Percentiles rank a stretch among this genome's conserved stretches.
phyloP scores from a whole-genome alignment of 192 early-diverging fungal species.

The Coemansia sp. region DNA sequence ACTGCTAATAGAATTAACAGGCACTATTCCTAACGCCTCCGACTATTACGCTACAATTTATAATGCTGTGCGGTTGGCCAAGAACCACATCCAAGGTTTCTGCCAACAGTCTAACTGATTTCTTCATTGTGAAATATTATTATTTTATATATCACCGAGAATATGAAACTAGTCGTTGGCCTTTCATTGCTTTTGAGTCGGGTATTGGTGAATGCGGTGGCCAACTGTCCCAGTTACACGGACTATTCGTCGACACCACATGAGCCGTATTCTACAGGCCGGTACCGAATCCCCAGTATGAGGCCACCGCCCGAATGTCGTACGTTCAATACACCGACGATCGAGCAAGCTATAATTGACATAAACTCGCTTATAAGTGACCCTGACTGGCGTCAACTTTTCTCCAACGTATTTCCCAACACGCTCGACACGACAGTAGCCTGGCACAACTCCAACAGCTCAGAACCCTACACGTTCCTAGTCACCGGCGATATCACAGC shows the following conservation, averaged over 20 bases:
- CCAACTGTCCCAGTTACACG: conserved; percentile 45
- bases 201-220: not conserved
- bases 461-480: conserved; percentile 64
- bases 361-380: conserved; percentile 49
- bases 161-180: conserved; percentile 8
- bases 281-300: conserved; percentile 40
- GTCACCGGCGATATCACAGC: conserved; percentile 74
- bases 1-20: conserved; percentile 10
- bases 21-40: conserved; percentile 12
- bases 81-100: not conserved
- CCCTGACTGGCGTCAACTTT: conserved; percentile 60
- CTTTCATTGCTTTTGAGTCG: not conserved
- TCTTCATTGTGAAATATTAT: too few relatives aligned
- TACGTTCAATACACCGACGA: conserved; percentile 54
- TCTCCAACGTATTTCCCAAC: conserved; percentile 70
- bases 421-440: conserved; percentile 73
- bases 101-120: not conserved
- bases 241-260: conserved; percentile 36
- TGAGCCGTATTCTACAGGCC: conserved; percentile 28
- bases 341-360: conserved; percentile 54
- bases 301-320: conserved; percentile 54
- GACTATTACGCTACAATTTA: not conserved
- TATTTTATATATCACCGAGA: not conserved
- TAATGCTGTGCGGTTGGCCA: not conserved
- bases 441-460: conserved; percentile 48